These are phyloP conservation scores for Cryptococcus jaspeensis DNA, from an alignment of 1,284 basidiomycete species.

Conservation along the genomic window DNA sequence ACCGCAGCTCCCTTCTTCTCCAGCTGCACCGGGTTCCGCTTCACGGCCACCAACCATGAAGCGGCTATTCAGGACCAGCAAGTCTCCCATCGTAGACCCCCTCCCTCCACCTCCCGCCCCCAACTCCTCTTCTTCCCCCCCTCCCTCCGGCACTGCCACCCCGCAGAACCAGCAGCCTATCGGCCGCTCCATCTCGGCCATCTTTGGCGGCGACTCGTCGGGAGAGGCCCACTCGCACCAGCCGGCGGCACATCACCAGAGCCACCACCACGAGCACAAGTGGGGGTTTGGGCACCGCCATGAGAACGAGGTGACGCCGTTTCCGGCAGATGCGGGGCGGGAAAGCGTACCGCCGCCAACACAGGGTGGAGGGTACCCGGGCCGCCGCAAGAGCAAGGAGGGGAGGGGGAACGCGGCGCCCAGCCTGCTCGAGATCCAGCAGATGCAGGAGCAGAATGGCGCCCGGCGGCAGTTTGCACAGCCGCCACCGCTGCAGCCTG, in stretches of 20 bases:
- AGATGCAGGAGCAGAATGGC: constrained; percentile 18
- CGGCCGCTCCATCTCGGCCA: not conserved
- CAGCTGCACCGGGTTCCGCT: no score
- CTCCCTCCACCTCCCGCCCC: constrained; percentile 11
- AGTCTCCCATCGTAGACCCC: constrained; percentile 16
- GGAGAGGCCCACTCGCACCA: not conserved
- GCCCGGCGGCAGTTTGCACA: constrained; percentile 7
- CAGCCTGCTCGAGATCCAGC: constrained; percentile 26
- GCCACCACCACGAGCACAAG: constrained; percentile 1
- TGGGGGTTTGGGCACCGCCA: constrained; percentile 15
- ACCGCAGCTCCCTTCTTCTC: no score
- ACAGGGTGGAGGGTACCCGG: not conserved
- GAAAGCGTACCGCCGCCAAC: constrained; percentile 5
- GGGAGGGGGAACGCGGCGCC: constrained; percentile 14
- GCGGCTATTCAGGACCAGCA: constrained; percentile 17
- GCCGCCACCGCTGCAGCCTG: not conserved
- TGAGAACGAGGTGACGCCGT: constrained; percentile 35
- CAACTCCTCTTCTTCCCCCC: not conserved
- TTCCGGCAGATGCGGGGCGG: constrained; percentile 35
- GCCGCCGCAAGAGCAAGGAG: constrained; percentile 4
- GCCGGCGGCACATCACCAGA: not conserved
- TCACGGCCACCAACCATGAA: constrained; percentile 10
- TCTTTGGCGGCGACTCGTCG: not conserved
- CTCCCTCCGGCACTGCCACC: constrained; percentile 10
- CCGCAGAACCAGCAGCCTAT: not conserved